Percentiles rank a stretch among this genome's conserved stretches.
Evolutionary conservation across 257 asterid genomes (phyloP).

Genomic region (Penstemon barbatus): DNA sequence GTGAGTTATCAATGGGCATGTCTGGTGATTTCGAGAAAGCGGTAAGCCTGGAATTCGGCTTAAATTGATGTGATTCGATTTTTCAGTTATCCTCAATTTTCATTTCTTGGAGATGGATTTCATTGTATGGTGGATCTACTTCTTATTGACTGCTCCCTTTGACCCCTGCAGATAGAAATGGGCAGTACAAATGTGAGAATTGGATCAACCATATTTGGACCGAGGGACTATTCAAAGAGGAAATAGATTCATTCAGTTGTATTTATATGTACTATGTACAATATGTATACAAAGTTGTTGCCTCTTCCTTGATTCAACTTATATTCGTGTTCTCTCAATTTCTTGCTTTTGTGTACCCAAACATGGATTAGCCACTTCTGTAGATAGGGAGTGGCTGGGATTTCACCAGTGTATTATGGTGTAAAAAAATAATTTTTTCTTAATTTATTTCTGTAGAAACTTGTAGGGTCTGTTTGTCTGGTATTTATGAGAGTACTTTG

Average conservation of each 20-base stretch:
- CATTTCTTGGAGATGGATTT: not conserved
- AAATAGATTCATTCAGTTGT: constrained; percentile 30
- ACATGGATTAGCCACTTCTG: constrained; percentile 1
- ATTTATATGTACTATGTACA: not conserved
- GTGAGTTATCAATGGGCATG: constrained; percentile 96
- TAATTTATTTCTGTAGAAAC: not conserved
- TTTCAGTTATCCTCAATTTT: not conserved
- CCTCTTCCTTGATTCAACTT: not conserved
- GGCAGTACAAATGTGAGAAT: constrained; percentile 87
- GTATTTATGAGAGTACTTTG: too few species aligned
- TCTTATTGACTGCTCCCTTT: constrained; percentile 16
- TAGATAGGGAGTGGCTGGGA: not conserved
- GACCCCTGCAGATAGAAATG: constrained; percentile 70
- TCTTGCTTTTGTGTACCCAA: not conserved
- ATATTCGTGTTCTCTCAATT: not conserved
- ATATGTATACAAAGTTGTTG: not conserved
- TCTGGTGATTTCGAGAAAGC: constrained; percentile 90
- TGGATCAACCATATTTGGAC: constrained; percentile 92
- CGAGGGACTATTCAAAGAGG: constrained; percentile 73
- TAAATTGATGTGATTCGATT: not conserved
- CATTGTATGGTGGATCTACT: not conserved
- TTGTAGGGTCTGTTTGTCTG: not conserved
- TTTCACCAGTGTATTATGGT: not conserved
- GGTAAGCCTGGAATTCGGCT: constrained; percentile 36
- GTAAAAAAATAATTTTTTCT: not conserved